Evolutionary conservation across 257 asterid genomes (phyloP).

Genomic region (Solanum dulcamara): DNA sequence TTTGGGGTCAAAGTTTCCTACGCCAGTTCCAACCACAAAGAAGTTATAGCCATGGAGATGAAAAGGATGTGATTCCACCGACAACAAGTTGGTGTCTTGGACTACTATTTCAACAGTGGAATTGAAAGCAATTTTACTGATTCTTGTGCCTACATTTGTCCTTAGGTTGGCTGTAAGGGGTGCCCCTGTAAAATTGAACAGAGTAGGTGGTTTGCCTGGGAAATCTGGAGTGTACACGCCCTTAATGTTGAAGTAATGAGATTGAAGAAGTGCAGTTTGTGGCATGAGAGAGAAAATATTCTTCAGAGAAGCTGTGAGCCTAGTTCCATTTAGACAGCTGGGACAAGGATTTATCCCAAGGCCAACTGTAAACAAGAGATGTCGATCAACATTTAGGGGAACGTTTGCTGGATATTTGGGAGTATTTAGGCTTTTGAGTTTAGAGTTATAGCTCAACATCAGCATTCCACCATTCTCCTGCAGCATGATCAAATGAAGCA

Average conservation of each 20-base stretch:
- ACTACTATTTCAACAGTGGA: constrained; percentile 35
- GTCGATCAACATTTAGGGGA: constrained; percentile 23
- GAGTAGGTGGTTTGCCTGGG: constrained; percentile 34
- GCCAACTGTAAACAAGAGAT: constrained; percentile 33
- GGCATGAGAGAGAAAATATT: constrained; percentile 44
- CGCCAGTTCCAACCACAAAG: constrained; percentile 36
- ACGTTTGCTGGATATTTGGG: constrained; percentile 33
- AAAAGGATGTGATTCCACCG: constrained; percentile 45
- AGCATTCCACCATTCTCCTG: constrained; percentile 58
- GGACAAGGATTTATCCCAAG: constrained; percentile 33
- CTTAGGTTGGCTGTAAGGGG: constrained; percentile 31
- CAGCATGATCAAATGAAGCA: neutral
- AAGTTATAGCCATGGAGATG: constrained; percentile 48
- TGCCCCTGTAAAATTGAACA: constrained; percentile 35
- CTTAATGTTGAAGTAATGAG: constrained; percentile 27
- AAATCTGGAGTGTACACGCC: constrained; percentile 26
- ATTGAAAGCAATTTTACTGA: constrained; percentile 27
- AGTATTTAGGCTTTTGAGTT: constrained; percentile 32
- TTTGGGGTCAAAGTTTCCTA: constrained; percentile 29
- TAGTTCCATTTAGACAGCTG: constrained; percentile 27
- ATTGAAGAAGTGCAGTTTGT: constrained; percentile 30
- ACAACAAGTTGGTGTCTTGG: constrained; percentile 34
- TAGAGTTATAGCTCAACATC: constrained; percentile 21
- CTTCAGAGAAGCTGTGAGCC: constrained; percentile 37
- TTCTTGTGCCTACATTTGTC: constrained; percentile 29